Base-by-base conservation (phyloP, 2,329 filamentous ascomycete genomes). In the Cercospora sp. region DNA sequence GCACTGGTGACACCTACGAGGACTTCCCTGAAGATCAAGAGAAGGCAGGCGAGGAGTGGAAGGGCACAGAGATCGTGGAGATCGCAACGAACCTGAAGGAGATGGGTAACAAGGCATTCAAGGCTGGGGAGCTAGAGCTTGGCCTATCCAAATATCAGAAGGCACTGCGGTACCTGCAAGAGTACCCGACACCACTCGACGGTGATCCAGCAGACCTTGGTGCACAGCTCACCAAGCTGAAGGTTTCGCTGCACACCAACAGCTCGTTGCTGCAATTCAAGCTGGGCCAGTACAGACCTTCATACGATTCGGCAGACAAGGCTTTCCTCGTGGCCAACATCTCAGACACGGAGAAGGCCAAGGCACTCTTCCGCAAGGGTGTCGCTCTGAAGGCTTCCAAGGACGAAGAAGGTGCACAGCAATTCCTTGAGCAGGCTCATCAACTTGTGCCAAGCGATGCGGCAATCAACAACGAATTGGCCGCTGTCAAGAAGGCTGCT, bases 111-210 rank as follows among this genome's bases (percentile, higher is more conserved):
- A 89, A 89, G 74, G 93, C 94, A 1, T 97, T 97, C 87, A 97
- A 97, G 85, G 84, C 82, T 28, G 89, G 89, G 48, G 87, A 97
- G 75, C 77, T 90, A 45, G 80, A 84, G 42, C 81, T 91, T 33
- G 94, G 89, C 1, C 84, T 98, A 28, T 89, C 90, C 69, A 99
- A 99, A 83, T 99, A 99, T 83, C 89, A 96, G 80, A 99, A 99
- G 84, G 94, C 89, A 18, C 82, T 97, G 69, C 89, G 93, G 75
- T 97, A 97, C 80, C 84, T 97, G 69, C 92, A 94, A 80, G 92
- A 96, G 80, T 92, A 94, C 76, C 90, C 91, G 0, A 88, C 91
- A 12, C 81, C 84, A 1, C 79, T 82, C 26, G 91, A 95, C 51
- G 85, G 88, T 57, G 92, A 94, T 73, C 85, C 90, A 4, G 83